Conservation (phyloP, 371 early-diverging fungal genomes). For the Smittium mucronatum region DNA sequence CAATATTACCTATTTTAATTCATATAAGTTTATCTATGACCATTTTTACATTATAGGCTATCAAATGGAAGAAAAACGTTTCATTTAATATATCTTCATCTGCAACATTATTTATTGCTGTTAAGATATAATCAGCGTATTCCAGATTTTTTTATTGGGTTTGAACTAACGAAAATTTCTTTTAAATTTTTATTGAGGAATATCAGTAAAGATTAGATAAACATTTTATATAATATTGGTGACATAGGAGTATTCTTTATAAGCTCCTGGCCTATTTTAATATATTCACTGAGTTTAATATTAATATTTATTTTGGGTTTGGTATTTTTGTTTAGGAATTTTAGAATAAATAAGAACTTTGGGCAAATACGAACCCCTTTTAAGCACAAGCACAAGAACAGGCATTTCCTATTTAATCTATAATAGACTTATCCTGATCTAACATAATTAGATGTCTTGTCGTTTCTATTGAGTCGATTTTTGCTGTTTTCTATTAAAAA, state of each 20-base stretch:
- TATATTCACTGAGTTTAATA: not conserved
- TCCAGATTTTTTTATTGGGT: not conserved
- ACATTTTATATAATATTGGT: constrained; percentile 14
- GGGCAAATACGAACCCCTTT: not conserved
- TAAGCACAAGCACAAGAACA: constrained; percentile 10
- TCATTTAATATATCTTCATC: not conserved
- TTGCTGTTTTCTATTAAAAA: constrained; percentile 1
- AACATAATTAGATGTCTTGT: not conserved
- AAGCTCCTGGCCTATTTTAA: constrained; percentile 12
- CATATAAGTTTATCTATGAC: not conserved
- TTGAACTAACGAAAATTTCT: not conserved
- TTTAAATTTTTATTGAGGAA: not conserved
- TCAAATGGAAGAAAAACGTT: not conserved
- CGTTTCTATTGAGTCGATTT: not conserved
- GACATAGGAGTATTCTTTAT: constrained; percentile 14
- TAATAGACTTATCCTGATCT: constrained; percentile 11
- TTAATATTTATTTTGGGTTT: constrained; percentile 5
- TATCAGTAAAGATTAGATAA: constrained; percentile 13
- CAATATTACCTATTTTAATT: not conserved
- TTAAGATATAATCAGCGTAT: constrained; percentile 15
- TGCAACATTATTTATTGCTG: not conserved
- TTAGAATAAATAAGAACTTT: not conserved
- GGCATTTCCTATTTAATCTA: constrained; percentile 1
- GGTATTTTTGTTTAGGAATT: not conserved
- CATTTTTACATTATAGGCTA: constrained; percentile 6